These are phyloP conservation scores for Kalaharituber pfeilii DNA, from an alignment of 2,329 filamentous ascomycete genomes.

Conservation along the genomic window DNA sequence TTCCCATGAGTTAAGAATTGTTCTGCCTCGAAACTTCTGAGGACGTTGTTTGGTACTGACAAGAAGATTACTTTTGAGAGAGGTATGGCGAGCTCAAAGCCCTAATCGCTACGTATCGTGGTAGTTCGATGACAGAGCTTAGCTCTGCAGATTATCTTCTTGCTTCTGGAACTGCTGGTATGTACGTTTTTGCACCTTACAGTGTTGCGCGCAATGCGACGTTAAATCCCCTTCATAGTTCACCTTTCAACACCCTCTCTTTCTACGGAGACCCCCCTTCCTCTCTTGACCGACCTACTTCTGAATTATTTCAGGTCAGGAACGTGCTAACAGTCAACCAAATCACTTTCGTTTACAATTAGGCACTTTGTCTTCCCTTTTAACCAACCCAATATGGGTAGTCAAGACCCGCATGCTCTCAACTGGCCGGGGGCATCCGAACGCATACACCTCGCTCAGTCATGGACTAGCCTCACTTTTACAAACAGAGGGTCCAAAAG, in stretches of 20 bases:
- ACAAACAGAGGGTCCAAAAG: conserved; percentile 51
- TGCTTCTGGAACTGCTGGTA: conserved; percentile 22
- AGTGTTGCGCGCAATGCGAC: too few relatives aligned
- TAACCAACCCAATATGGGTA: conserved; percentile 96
- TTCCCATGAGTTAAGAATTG: too few relatives aligned
- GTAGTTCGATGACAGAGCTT: conserved; percentile 2
- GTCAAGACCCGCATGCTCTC: conserved; percentile 95
- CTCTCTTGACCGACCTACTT: too few relatives aligned
- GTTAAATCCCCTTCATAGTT: too few relatives aligned
- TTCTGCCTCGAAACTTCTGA: too few relatives aligned
- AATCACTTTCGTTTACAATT: conserved; percentile 36
- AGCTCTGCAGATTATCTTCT: conserved; percentile 22
- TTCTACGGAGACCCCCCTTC: too few relatives aligned
- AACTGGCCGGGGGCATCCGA: conserved; percentile 42
- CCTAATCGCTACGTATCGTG: conserved; percentile 8
- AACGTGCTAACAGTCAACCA: neutral
- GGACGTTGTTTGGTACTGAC: too few relatives aligned
- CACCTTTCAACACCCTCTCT: too few relatives aligned
- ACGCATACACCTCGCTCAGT: conserved; percentile 57
- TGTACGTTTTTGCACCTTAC: too few relatives aligned
- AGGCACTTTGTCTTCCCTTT: conserved; percentile 49
- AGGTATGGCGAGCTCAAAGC: conserved; percentile 29
- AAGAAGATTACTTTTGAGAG: conserved; percentile 30
- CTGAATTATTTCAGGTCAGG: too few relatives aligned
- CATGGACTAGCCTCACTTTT: conserved; percentile 52